Base-by-base conservation (phyloP, 345 rosid genomes). In the Citrus unshiu region DNA sequence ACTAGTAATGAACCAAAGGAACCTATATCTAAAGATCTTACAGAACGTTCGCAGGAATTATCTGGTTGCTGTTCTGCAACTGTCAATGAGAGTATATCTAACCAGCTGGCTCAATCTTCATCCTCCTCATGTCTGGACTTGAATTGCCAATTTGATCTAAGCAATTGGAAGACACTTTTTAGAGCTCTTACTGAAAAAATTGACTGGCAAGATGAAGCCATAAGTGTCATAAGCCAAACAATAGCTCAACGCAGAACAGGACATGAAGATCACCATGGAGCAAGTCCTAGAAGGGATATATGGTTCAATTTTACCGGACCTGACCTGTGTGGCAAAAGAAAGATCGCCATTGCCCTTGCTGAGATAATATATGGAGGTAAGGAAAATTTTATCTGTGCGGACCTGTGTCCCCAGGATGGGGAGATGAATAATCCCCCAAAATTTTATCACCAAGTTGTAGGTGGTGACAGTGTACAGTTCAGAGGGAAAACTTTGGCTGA, bases 401-500 rank as follows among this genome's bases (percentile, higher is more conserved):
- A 93, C 83, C 88, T 93, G 57, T 79, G 87, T 82, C 68, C 84
- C 30, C 77, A 73, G 59, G 82, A 77, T 5, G 81, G 83, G 46
- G 35, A 30, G 40, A 54, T 59, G 7, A 77, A 66, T 54, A 19
- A 68, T 6, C 32, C n/a, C 29, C 5, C 57, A 64, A 77, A 72
- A 46, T 70, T 77, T 25, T 35, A 73, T 29, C 29, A 30, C 2
- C 79, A 58, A 51, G 85, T 81, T 19, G 67, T 81, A 63, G 83
- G 61, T 76, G 87, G 78, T 79, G 75, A 85, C 68, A 77, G 78
- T 70, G 51, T 75, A 57, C 72, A 73, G 68, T 79, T 84, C 72
- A 86, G 98, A 83, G 98, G 98, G 69, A 92, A 89, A 80, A 92
- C 91, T 2, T 76, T 86, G 65, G 90, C 89, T 57, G 96, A 93